Evolutionary conservation across 2,329 filamentous ascomycete species (phyloP).

Genomic region (Colletotrichum sansevieriae): DNA sequence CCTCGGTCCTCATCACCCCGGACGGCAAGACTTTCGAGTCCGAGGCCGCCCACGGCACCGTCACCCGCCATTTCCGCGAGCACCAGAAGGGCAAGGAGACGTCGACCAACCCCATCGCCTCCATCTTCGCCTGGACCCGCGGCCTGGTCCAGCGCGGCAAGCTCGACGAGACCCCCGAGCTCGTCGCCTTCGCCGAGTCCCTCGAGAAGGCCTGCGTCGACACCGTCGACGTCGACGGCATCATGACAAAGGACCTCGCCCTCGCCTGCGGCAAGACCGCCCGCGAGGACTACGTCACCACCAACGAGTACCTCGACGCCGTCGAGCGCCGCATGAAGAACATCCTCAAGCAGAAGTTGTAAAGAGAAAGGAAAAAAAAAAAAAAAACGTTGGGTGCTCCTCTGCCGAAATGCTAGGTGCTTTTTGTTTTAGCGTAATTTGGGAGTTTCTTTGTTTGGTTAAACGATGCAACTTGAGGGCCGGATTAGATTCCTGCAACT

Average conservation of each 20-base stretch:
- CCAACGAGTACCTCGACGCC: constrained; percentile 89
- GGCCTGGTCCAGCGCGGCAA: constrained; percentile 93
- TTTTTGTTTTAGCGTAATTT: too few species aligned
- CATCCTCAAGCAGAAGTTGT: constrained; percentile 83
- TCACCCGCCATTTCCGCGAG: constrained; percentile 98
- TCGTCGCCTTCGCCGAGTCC: constrained; percentile 90
- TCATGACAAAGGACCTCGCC: constrained; percentile 99
- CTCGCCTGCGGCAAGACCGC: constrained; percentile 91
- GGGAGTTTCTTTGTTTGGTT: too few species aligned
- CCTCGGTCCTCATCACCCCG: constrained; percentile 95
- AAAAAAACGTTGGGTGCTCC: too few species aligned
- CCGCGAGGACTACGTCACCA: constrained; percentile 89
- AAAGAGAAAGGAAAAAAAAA: constrained; percentile 27
- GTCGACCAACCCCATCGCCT: constrained; percentile 98
- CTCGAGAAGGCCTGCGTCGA: constrained; percentile 95
- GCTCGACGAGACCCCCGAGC: constrained; percentile 91
- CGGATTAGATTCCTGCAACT: background rate
- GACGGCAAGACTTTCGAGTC: constrained; percentile 98
- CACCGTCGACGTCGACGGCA: constrained; percentile 90
- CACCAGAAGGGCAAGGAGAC: constrained; percentile 98
- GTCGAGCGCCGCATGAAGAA: constrained; percentile 91
- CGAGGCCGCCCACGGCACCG: constrained; percentile 97
- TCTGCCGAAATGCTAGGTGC: too few species aligned
- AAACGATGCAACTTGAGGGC: too few species aligned
- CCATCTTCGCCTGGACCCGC: constrained; percentile 99